Conservation (phyloP, 2,329 filamentous ascomycete genomes). For the Berkeleyomyces rouxiae region DNA sequence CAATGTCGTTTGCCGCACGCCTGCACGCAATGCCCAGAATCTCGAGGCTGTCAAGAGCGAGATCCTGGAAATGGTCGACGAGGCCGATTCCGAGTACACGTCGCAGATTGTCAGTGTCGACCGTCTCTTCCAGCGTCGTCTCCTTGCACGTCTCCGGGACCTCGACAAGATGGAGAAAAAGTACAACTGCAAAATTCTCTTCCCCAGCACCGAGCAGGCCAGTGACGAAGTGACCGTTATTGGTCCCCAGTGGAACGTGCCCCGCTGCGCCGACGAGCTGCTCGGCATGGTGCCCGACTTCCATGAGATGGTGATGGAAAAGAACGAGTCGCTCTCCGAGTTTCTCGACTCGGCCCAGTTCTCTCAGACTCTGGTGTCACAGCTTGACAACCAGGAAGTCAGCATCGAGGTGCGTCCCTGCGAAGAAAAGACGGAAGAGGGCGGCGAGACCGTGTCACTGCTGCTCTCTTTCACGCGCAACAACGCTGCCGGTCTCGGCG, state of each 20-base stretch:
- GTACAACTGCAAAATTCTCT: conserved; percentile 99
- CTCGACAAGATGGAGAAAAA: conserved; percentile 95
- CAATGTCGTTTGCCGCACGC: conserved; percentile 96
- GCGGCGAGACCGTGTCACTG: conserved; percentile 42
- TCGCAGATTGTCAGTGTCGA: conserved; percentile 88
- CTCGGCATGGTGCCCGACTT: conserved; percentile 95
- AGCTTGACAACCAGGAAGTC: conserved; percentile 80
- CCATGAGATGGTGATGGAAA: conserved; percentile 75
- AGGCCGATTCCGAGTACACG: conserved; percentile 89
- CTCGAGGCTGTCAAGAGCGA: conserved; percentile 95
- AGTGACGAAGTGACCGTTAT: conserved; percentile 93
- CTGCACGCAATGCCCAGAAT: conserved; percentile 90
- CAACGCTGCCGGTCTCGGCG: conserved; percentile 85
- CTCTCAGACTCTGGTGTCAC: conserved; percentile 59
- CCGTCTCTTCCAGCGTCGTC: conserved; percentile 84
- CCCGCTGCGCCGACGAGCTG: conserved; percentile 89
- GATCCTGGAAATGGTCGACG: conserved; percentile 98
- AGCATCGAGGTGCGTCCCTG: conserved; percentile 53
- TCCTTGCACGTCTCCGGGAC: conserved; percentile 72
- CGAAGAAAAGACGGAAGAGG: conserved; percentile 40
- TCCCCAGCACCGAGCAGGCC: conserved; percentile 91
- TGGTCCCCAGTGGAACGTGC: conserved; percentile 94
- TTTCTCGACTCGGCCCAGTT: conserved; percentile 75
- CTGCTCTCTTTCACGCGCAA: conserved; percentile 83
- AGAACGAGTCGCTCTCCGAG: conserved; percentile 56